A percentile compares a stretch with the other conserved stretches of the same genome.
Evolutionary conservation across 78 protist species (phyloP).

Genomic region (Isochrysis galbana): DNA sequence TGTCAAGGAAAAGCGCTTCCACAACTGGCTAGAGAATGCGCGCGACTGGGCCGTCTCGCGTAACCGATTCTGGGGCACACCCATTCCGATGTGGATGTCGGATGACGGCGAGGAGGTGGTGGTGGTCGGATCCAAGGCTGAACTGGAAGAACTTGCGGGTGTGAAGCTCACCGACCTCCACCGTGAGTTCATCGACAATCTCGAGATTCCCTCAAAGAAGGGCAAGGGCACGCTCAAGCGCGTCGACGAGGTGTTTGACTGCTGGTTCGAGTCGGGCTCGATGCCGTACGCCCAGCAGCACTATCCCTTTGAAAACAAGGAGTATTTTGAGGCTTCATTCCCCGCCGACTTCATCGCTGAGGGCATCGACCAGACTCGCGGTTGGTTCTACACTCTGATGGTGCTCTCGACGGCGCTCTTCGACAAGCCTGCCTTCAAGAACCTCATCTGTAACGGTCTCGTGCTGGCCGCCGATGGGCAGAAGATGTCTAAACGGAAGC

Average conservation of each 20-base stretch:
- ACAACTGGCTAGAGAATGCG: slow-evolving; percentile 94
- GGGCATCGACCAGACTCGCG: slow-evolving; percentile 96
- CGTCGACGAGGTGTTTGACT: slow-evolving; percentile 97
- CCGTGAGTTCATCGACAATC: slow-evolving; percentile 84
- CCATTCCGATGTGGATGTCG: slow-evolving; percentile 97
- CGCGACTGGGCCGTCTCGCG: slow-evolving; percentile 91
- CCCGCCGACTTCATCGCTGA: slow-evolving; percentile 99
- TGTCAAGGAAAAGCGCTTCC: slow-evolving; percentile 89
- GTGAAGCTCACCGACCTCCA: slow-evolving; percentile 74
- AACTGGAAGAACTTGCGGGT: slow-evolving; percentile 87
- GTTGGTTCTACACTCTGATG: slow-evolving; percentile 99
- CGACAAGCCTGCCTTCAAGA: slow-evolving; percentile 95
- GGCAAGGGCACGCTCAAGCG: slow-evolving; percentile 84
- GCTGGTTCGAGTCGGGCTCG: slow-evolving; percentile 99
- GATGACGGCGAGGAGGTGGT: slow-evolving; percentile 91
- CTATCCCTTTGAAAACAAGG: slow-evolving; percentile 98
- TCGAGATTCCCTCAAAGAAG: slow-evolving; percentile 88
- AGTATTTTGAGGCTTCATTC: slow-evolving; percentile 86
- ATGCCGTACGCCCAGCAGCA: slow-evolving; percentile 98
- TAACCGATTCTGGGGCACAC: slow-evolving; percentile 99
- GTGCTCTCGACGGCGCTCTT: slow-evolving; percentile 97
- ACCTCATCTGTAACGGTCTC: slow-evolving; percentile 98
- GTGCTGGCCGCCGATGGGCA: slow-evolving; percentile 94
- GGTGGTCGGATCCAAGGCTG: slow-evolving; percentile 83
- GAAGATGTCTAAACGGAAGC: slow-evolving; percentile 97